phyloP scores from a whole-genome alignment of 73 alveolate genomes.

The Paramecium caudatum region DNA sequence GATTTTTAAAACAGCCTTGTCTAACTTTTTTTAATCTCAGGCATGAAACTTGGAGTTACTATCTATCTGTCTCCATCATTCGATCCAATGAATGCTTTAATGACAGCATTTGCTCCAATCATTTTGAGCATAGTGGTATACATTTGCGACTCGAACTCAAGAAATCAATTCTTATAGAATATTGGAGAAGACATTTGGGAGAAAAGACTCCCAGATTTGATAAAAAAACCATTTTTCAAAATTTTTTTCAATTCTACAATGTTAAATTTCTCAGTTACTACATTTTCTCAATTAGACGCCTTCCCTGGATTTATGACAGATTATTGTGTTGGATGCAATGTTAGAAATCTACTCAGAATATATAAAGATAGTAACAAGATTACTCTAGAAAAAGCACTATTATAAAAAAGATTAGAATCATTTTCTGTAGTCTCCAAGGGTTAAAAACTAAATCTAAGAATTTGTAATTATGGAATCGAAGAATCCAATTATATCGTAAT shows the following conservation, averaged over 20 bases:
- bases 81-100: neutral
- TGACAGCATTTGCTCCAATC: constrained; percentile 1
- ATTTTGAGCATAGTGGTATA: neutral
- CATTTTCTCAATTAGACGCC: neutral
- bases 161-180: neutral
- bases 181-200: constrained; percentile 15
- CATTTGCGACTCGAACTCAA: constrained; percentile 34
- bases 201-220: neutral
- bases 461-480: too few species aligned
- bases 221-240: neutral
- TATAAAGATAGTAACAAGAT: too few species aligned
- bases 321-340: constrained; percentile 36
- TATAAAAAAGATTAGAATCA: too few species aligned
- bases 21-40: too few species aligned
- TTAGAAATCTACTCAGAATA: neutral
- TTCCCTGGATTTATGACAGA: neutral
- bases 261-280: neutral
- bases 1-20: constrained; percentile 10
- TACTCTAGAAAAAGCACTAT: too few species aligned
- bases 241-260: neutral
- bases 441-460: too few species aligned
- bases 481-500: too few species aligned
- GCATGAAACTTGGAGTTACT: too few species aligned
- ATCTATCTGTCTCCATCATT: too few species aligned
- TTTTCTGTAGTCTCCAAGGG: too few species aligned